phyloP scores from a whole-genome alignment of 345 rosid species.

The Toxicodendron radicans region DNA sequence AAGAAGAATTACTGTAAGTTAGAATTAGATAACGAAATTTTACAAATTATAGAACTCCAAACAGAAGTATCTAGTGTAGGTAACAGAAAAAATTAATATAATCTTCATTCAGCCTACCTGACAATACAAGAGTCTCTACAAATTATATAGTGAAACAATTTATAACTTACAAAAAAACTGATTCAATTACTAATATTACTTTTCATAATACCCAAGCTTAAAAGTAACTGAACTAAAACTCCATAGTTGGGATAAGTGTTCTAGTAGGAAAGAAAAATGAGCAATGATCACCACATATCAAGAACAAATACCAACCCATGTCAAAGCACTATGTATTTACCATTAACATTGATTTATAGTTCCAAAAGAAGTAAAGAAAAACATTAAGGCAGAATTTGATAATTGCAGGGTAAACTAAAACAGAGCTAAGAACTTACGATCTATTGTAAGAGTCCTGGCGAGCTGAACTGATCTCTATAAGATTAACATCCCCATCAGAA shows the following conservation, averaged over 20 bases:
- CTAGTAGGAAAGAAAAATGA: background rate
- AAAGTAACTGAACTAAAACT: background rate
- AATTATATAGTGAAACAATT: background rate
- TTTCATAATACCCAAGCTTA: background rate
- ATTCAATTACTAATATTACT: conserved; percentile 6
- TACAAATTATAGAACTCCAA: background rate
- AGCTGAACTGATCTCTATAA: conserved; percentile 75
- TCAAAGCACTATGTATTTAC: conserved; percentile 5
- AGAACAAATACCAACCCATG: background rate
- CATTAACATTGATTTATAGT: conserved; percentile 7
- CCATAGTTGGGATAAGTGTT: background rate
- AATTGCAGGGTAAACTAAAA: conserved; percentile 1
- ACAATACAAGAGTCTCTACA: background rate
- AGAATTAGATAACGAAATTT: background rate
- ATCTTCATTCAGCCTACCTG: conserved; percentile 6
- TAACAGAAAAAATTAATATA: background rate
- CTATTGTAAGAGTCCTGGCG: conserved; percentile 60
- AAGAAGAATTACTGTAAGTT: background rate
- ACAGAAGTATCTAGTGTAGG: background rate
- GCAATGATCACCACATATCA: background rate
- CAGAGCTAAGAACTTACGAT: conserved; percentile 54
- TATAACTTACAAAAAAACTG: background rate
- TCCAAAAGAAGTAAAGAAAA: background rate
- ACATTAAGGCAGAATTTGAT: conserved; percentile 1
- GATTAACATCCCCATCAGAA: conserved; percentile 36